Evolutionary conservation across 148 eudicot species (phyloP).

Genomic region (Chenopodium formosanum): DNA sequence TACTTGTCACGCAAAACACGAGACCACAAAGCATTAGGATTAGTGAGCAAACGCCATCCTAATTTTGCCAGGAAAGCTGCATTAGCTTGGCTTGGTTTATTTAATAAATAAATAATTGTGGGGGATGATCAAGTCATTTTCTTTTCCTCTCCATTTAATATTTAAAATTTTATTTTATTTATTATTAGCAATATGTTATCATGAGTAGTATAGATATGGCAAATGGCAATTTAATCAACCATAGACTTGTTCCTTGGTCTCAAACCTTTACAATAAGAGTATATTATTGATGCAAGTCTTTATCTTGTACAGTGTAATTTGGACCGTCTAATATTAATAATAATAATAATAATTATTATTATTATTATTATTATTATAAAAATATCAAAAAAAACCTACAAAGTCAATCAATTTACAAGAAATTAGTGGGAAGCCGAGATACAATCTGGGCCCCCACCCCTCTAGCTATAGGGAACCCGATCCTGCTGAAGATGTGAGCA

Average conservation of each 20-base stretch:
- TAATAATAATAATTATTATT: too few species aligned
- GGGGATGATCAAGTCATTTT: not conserved
- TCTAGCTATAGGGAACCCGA: too few species aligned
- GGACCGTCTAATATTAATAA: not conserved
- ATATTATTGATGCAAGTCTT: not conserved
- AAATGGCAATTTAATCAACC: slow-evolving; percentile 9
- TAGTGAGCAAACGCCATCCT: not conserved
- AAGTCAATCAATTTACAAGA: too few species aligned
- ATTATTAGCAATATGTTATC: too few species aligned
- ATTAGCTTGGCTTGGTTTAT: not conserved
- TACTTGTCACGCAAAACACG: not conserved
- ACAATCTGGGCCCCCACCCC: too few species aligned
- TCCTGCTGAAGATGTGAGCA: too few species aligned
- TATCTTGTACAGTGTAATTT: not conserved
- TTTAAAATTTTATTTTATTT: too few species aligned
- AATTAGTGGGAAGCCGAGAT: too few species aligned
- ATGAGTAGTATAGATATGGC: not conserved
- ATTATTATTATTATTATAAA: too few species aligned
- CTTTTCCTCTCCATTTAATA: not conserved
- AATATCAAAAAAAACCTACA: too few species aligned
- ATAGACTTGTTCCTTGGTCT: not conserved
- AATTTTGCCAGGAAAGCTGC: not conserved
- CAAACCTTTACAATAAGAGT: not conserved
- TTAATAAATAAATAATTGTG: not conserved
- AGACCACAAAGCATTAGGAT: not conserved